Percentiles rank a stretch among this genome's conserved stretches.
Conservation (phyloP, 305 asterid genomes). For the Solanum hybrid region DNA sequence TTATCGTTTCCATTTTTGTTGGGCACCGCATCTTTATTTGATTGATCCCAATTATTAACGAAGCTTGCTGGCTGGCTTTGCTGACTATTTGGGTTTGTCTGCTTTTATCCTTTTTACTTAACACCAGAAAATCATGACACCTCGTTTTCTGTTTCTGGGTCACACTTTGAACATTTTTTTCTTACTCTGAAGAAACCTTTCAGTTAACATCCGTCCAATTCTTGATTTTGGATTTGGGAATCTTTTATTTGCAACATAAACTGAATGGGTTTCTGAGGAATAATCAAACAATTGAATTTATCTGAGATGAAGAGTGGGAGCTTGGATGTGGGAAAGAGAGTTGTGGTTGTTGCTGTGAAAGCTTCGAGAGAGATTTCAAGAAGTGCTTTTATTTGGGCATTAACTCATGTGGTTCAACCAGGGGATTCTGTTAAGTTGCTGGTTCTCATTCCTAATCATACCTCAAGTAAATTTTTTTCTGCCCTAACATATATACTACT, state of each 20-base stretch:
- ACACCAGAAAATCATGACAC: slow-evolving; percentile 4
- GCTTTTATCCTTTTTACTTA: neutral
- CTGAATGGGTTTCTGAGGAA: slow-evolving; percentile 9
- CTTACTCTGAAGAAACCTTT: neutral
- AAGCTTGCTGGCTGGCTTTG: neutral
- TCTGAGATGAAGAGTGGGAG: slow-evolving; percentile 31
- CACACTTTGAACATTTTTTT: neutral
- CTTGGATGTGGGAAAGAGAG: slow-evolving; percentile 20
- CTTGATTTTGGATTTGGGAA: neutral
- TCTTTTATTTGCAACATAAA: neutral
- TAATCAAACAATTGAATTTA: slow-evolving; percentile 1
- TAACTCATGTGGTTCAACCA: slow-evolving; percentile 46
- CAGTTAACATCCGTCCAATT: slow-evolving; percentile 3
- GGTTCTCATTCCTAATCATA: slow-evolving; percentile 36
- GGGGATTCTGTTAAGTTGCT: slow-evolving; percentile 50
- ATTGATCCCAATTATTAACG: neutral
- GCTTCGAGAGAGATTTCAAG: slow-evolving; percentile 46
- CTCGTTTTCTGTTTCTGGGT: neutral
- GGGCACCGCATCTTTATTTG: neutral
- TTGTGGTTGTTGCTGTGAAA: slow-evolving; percentile 40
- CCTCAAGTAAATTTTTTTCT: slow-evolving; percentile 28
- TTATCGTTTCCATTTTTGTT: neutral
- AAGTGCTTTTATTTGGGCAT: slow-evolving; percentile 52
- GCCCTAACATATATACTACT: neutral
- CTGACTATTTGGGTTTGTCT: neutral